phyloP scores from a whole-genome alignment of 176 grass and related monocot species.

The Cenchrus americanus region DNA sequence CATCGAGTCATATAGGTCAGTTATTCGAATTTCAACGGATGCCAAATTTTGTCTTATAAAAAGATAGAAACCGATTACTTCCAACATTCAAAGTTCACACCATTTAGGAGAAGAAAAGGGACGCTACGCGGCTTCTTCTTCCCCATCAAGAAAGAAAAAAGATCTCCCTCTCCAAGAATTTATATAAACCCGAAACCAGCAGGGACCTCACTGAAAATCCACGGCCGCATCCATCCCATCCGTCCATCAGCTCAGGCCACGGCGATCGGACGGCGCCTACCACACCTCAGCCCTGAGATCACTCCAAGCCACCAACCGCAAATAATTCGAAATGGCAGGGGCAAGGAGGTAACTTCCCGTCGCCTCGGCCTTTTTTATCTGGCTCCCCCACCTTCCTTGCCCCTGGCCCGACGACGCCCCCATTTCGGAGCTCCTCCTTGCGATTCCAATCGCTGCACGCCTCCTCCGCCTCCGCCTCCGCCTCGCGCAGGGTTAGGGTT shows the following conservation, averaged over 20 bases:
- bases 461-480: conserved; percentile 34
- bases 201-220: conserved; percentile 7
- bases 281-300: neutral
- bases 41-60: too few relatives aligned
- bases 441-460: conserved; percentile 53
- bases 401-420: conserved; percentile 42
- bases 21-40: too few relatives aligned
- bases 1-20: too few relatives aligned
- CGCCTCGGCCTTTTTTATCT: conserved; percentile 32
- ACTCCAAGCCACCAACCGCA: neutral
- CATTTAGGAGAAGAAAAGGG: too few relatives aligned
- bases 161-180: neutral
- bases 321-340: neutral
- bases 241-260: conserved; percentile 10
- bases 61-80: too few relatives aligned
- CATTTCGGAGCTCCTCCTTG: conserved; percentile 48
- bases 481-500: conserved; percentile 55
- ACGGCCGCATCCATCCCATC: neutral
- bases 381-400: conserved; percentile 44
- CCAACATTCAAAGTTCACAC: too few relatives aligned
- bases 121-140: too few relatives aligned
- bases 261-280: neutral
- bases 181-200: neutral
- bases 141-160: too few relatives aligned
- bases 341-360: conserved; percentile 30